A percentile compares a stretch with the other conserved stretches of the same genome.
Conservation (phyloP, 2,329 filamentous ascomycete genomes). For the Beauveria caledonica region DNA sequence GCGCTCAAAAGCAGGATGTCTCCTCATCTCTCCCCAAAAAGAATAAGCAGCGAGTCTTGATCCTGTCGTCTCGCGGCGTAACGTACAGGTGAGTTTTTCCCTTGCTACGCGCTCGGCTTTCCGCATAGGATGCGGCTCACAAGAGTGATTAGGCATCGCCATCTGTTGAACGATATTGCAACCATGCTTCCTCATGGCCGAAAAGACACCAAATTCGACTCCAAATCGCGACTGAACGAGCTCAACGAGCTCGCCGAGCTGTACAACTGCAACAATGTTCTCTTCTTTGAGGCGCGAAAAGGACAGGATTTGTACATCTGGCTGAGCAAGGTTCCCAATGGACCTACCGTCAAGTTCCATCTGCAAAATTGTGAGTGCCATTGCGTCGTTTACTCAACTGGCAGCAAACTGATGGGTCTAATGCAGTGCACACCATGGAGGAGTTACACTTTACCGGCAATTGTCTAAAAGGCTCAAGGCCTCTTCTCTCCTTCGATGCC, state of each 20-base stretch:
- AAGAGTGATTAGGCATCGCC: slow-evolving; percentile 61
- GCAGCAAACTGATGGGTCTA: slow-evolving; percentile 17
- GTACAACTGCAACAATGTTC: slow-evolving; percentile 88
- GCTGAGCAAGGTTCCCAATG: slow-evolving; percentile 80
- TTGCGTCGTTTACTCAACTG: background rate
- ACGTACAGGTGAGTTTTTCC: slow-evolving; percentile 60
- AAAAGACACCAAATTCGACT: slow-evolving; percentile 95
- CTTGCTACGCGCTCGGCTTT: background rate
- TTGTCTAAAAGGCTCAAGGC: slow-evolving; percentile 86
- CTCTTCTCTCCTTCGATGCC: slow-evolving; percentile 84
- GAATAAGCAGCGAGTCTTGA: slow-evolving; percentile 72
- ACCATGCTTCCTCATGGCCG: slow-evolving; percentile 83
- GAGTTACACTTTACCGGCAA: slow-evolving; percentile 96
- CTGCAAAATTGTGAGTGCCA: slow-evolving; percentile 59
- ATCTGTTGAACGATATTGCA: slow-evolving; percentile 83
- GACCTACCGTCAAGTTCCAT: slow-evolving; percentile 57
- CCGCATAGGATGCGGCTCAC: slow-evolving; percentile 7
- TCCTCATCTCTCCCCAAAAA: slow-evolving; percentile 44
- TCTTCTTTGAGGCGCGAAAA: slow-evolving; percentile 94
- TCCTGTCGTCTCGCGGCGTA: slow-evolving; percentile 86
- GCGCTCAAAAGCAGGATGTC: slow-evolving; percentile 40
- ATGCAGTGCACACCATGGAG: slow-evolving; percentile 85
- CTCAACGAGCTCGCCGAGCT: slow-evolving; percentile 69
- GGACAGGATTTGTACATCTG: slow-evolving; percentile 90
- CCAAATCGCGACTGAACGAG: slow-evolving; percentile 78